These are phyloP conservation scores for Penicillium simplicissimum DNA, from an alignment of 495 filamentous ascomycete species.

Conservation along the genomic window DNA sequence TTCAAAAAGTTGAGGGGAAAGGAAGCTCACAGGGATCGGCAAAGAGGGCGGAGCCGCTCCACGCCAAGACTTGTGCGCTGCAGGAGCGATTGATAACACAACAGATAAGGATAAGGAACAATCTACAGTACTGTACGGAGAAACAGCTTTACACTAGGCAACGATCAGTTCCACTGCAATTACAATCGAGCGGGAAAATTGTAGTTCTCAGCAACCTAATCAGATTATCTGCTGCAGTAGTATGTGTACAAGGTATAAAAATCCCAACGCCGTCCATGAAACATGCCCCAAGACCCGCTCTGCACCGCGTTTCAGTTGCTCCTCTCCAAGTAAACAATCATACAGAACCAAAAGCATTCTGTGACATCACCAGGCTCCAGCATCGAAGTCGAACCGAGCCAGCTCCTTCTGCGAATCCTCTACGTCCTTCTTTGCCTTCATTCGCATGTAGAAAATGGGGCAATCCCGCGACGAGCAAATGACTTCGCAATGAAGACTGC, in stretches of 20 bases:
- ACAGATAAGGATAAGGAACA: no score
- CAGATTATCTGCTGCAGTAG: slow-evolving; percentile 2
- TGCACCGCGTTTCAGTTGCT: neutral
- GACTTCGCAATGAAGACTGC: slow-evolving; percentile 95
- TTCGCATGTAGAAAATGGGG: slow-evolving; percentile 99
- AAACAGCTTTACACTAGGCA: no score
- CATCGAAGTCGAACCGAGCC: slow-evolving; percentile 84
- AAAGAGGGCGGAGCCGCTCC: slow-evolving; percentile 26
- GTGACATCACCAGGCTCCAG: slow-evolving; percentile 53
- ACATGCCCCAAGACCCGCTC: slow-evolving; percentile 4
- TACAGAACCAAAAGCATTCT: slow-evolving; percentile 12
- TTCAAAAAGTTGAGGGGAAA: slow-evolving; percentile 7
- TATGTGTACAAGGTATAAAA: slow-evolving; percentile 8
- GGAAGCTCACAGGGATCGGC: slow-evolving; percentile 23
- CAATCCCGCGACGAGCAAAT: slow-evolving; percentile 96
- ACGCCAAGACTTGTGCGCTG: slow-evolving; percentile 22
- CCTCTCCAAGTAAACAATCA: neutral
- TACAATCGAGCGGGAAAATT: no score
- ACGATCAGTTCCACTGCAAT: no score
- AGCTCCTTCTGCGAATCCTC: slow-evolving; percentile 93
- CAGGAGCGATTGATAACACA: neutral
- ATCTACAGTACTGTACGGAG: no score
- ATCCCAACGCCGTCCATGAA: slow-evolving; percentile 11
- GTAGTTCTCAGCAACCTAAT: neutral
- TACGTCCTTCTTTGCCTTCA: slow-evolving; percentile 99